Conservation (phyloP, 169 alveolate species). For the Eimeria tenella region DNA sequence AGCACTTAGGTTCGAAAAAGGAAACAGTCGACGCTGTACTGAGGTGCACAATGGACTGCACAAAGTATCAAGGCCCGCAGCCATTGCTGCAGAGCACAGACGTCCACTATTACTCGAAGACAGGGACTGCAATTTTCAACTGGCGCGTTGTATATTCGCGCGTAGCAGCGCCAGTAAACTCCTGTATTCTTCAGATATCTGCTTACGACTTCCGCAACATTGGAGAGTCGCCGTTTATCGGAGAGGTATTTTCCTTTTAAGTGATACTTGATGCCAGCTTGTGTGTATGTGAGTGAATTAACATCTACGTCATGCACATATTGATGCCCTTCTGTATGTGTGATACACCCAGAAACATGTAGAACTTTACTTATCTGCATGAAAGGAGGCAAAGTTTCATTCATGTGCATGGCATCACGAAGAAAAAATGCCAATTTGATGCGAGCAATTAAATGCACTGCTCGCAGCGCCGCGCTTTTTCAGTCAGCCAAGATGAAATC, state of each 20-base stretch:
- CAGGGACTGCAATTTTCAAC: constrained; percentile 92
- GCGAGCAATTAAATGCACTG: no score
- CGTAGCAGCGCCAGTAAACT: constrained; percentile 90
- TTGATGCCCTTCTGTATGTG: no score
- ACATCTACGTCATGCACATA: no score
- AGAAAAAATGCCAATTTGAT: no score
- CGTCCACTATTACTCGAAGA: constrained; percentile 93
- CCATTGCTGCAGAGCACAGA: constrained; percentile 91
- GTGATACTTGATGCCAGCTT: background rate
- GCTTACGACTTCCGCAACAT: constrained; percentile 91
- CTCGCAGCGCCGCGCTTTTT: no score
- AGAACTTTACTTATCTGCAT: no score
- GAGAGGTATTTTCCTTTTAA: constrained; percentile 87
- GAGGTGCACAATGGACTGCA: constrained; percentile 90
- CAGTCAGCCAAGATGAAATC: no score
- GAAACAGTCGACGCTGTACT: constrained; percentile 86
- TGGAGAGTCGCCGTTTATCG: constrained; percentile 90
- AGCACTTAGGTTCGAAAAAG: constrained; percentile 67
- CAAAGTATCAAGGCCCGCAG: constrained; percentile 84
- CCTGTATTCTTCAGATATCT: constrained; percentile 93
- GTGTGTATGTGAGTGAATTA: no score
- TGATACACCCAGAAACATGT: no score
- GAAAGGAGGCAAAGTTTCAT: no score
- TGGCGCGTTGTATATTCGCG: constrained; percentile 94
- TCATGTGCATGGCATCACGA: no score